Conservation (phyloP, 495 filamentous ascomycete genomes). For the Aspergillus diversus region DNA sequence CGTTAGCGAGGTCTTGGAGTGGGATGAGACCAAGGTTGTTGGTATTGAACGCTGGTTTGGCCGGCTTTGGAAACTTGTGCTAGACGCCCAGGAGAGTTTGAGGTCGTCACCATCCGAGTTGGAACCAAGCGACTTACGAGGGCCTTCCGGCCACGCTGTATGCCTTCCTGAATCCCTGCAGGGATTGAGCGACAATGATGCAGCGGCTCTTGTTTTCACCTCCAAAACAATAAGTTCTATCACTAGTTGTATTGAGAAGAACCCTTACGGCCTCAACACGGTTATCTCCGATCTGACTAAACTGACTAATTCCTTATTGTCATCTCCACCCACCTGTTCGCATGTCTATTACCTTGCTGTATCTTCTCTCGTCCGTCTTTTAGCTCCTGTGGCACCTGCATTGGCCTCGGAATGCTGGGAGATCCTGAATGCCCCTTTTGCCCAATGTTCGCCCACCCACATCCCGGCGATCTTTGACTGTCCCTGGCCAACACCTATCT, state of each 20-base stretch:
- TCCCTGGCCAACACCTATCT: constrained; percentile 55
- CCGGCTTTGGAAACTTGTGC: constrained; percentile 63
- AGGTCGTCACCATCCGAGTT: constrained; percentile 28
- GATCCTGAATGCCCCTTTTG: constrained; percentile 46
- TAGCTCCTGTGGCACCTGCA: constrained; percentile 77
- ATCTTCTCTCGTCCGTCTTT: constrained; percentile 64
- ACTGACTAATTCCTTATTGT: constrained; percentile 68
- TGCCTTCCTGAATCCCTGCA: constrained; percentile 35
- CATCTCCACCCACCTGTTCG: constrained; percentile 37
- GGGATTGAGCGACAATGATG: constrained; percentile 52
- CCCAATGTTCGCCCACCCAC: constrained; percentile 17
- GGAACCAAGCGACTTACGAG: constrained; percentile 22
- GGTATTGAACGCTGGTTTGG: constrained; percentile 80
- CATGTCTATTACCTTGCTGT: constrained; percentile 40
- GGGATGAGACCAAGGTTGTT: constrained; percentile 82
- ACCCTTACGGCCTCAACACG: constrained; percentile 74
- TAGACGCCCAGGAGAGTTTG: constrained; percentile 36
- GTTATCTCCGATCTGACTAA: constrained; percentile 79
- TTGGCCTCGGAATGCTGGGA: constrained; percentile 82
- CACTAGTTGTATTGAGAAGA: constrained; percentile 67
- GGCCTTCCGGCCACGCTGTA: constrained; percentile 26
- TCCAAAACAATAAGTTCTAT: constrained; percentile 71
- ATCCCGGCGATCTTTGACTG: constrained; percentile 48
- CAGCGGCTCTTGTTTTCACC: constrained; percentile 61
- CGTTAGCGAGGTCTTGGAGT: constrained; percentile 79